Evolutionary conservation across 2,329 filamentous ascomycete genomes (phyloP).

Genomic region (Bipolaris cookei): DNA sequence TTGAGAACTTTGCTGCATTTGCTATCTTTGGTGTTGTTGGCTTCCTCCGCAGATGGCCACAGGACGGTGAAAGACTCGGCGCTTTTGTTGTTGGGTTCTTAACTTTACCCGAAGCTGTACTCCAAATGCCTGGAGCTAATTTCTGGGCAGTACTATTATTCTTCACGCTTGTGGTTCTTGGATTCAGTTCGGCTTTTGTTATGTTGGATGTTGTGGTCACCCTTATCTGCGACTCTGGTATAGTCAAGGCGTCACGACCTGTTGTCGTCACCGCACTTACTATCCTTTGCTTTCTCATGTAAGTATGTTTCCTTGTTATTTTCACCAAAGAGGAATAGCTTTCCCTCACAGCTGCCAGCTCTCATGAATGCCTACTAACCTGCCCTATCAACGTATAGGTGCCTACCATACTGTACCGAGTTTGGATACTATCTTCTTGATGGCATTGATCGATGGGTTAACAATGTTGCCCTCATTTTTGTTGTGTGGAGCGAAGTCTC

Average conservation of each 20-base stretch:
- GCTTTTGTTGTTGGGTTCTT: constrained; percentile 65
- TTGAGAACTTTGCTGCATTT: constrained; percentile 61
- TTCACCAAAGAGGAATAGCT: background rate
- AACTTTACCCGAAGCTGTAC: constrained; percentile 63
- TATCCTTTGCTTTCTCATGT: constrained; percentile 58
- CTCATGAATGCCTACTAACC: background rate
- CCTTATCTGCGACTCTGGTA: constrained; percentile 60
- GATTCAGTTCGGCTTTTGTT: constrained; percentile 65
- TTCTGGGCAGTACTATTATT: constrained; percentile 66
- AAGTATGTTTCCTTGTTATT: background rate
- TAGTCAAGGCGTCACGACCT: constrained; percentile 54
- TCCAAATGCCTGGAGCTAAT: constrained; percentile 63
- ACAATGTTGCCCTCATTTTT: constrained; percentile 62
- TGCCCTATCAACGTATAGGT: constrained; percentile 27
- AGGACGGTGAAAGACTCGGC: constrained; percentile 56
- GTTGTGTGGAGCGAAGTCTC: constrained; percentile 62
- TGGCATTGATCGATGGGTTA: constrained; percentile 63
- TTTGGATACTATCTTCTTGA: constrained; percentile 64
- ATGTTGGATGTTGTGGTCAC: constrained; percentile 65
- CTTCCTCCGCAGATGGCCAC: constrained; percentile 52
- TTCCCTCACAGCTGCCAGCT: background rate
- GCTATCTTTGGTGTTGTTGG: constrained; percentile 65
- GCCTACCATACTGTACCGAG: constrained; percentile 63
- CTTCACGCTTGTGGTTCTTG: constrained; percentile 64
- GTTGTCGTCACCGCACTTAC: constrained; percentile 59